Evolutionary conservation across 2,329 filamentous ascomycete species (phyloP).

Genomic region (Fusarium haematococcum): DNA sequence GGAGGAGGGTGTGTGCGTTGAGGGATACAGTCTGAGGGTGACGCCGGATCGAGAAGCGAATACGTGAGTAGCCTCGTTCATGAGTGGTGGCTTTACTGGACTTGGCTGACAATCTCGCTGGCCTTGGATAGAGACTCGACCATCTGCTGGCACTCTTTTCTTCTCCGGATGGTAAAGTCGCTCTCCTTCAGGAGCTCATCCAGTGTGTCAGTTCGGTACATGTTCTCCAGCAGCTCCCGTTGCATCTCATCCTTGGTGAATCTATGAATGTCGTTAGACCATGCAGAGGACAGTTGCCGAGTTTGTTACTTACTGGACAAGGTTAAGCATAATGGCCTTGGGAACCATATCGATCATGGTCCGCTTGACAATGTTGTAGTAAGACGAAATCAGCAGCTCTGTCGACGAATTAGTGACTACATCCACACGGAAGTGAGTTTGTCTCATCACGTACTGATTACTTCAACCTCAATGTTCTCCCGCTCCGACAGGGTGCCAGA

Average conservation of each 20-base stretch:
- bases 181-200: slow-evolving; percentile 98
- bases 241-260: slow-evolving; percentile 99
- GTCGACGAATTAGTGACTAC: slow-evolving; percentile 29
- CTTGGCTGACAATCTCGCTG: slow-evolving; percentile 93
- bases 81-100: slow-evolving; percentile 60
- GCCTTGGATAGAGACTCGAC: slow-evolving; percentile 91
- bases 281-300: not conserved
- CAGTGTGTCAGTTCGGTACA: slow-evolving; percentile 92
- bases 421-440: not conserved
- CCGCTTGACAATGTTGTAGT: slow-evolving; percentile 97
- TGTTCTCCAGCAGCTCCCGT: slow-evolving; percentile 93
- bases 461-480: slow-evolving; percentile 95
- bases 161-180: slow-evolving; percentile 92
- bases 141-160: slow-evolving; percentile 99
- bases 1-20: slow-evolving; percentile 19
- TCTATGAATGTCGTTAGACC: slow-evolving; percentile 59
- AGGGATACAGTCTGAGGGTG: slow-evolving; percentile 19
- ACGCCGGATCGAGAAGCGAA: slow-evolving; percentile 23
- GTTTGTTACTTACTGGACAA: slow-evolving; percentile 81
- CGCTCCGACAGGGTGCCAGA: slow-evolving; percentile 94
- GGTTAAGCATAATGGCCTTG: slow-evolving; percentile 97
- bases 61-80: slow-evolving; percentile 20
- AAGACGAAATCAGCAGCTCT: slow-evolving; percentile 96
- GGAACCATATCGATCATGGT: slow-evolving; percentile 99
- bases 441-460: slow-evolving; percentile 80